Base-by-base conservation (phyloP, 768 basidiomycete species). In the Baorangia bicolor region DNA sequence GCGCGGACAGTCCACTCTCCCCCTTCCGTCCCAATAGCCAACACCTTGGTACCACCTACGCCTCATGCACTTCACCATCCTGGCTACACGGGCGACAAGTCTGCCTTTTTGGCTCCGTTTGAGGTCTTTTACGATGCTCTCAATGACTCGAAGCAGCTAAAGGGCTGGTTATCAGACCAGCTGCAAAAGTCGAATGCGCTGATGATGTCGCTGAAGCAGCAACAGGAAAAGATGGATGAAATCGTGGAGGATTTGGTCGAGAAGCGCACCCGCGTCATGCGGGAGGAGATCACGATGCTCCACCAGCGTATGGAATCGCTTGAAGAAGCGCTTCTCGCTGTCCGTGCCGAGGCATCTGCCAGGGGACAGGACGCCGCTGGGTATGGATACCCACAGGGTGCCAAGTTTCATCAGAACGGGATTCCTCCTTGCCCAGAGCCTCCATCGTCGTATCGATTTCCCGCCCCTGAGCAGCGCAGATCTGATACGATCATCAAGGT, bases 111-210 rank as follows among this genome's bases (percentile, higher is more conserved):
- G 45, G 84, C 87, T 0, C 91, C 90, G 3, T 94, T 94, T 61
- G 89, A 88, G 64, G 70, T 80, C 49, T 94, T 94, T 70, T 94
- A 92, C 67, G 91, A 94, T 56, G 86, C 90, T 4, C 81, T 94
- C 31, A 81, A 85, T 51, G 92, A 92, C 68, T 85, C 88, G 16
- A 86, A 83, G 65, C 83, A 90, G 64, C 81, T 94, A 54, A 92
- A 92, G 73, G 64, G 69, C 35, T 91, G 90, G 86, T 77, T 94
- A 8, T 75, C 78, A 23, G 87, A 89, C 42, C 90, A 93, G 70
- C 73, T 92, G 33, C 79, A 82, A 58, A 82, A 81, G 65, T 84
- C 86, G 34, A 82, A 80, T 51, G 60, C 79, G 14, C 76, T 88
- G 31, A 75, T 84, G 55, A 75, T 78, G 57, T 74, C 72, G 23